Evolutionary conservation across 2,329 filamentous ascomycete species (phyloP).

Genomic region (Diaporthe longicolla): DNA sequence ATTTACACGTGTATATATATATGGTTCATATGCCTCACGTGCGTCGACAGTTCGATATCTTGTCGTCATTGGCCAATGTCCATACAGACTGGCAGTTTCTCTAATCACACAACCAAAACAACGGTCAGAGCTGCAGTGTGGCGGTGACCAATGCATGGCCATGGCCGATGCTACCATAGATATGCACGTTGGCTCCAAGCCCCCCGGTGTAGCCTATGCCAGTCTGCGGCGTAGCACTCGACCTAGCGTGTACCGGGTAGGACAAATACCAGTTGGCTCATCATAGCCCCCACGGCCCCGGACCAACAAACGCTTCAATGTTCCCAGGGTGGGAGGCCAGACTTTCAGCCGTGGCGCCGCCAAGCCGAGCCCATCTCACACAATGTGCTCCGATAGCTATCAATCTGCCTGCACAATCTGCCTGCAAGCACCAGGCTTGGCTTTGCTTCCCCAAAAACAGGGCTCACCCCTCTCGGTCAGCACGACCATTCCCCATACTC

Average conservation of each 20-base stretch:
- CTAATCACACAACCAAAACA: background rate
- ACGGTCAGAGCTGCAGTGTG: slow-evolving; percentile 6
- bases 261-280: background rate
- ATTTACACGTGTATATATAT: too few species aligned
- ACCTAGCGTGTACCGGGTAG: background rate
- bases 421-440: slow-evolving; percentile 2
- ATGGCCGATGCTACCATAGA: slow-evolving; percentile 1
- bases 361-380: background rate
- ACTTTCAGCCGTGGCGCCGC: slow-evolving; percentile 32
- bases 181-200: slow-evolving; percentile 30
- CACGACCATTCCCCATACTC: background rate
- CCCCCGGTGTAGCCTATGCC: background rate
- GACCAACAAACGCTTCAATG: background rate
- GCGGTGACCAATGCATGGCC: slow-evolving; percentile 10
- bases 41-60: background rate
- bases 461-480: background rate
- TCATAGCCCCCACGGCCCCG: background rate
- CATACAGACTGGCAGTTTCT: too few species aligned
- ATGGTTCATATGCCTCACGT: background rate
- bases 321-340: background rate
- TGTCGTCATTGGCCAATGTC: too few species aligned
- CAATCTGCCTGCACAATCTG: background rate
- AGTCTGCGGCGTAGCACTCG: background rate
- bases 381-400: background rate
- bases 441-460: background rate